Percentiles rank a stretch among this genome's conserved stretches.
These are phyloP conservation scores for Picochlorum sp. DNA, from an alignment of 139 green algal species.

Conservation along the genomic window DNA sequence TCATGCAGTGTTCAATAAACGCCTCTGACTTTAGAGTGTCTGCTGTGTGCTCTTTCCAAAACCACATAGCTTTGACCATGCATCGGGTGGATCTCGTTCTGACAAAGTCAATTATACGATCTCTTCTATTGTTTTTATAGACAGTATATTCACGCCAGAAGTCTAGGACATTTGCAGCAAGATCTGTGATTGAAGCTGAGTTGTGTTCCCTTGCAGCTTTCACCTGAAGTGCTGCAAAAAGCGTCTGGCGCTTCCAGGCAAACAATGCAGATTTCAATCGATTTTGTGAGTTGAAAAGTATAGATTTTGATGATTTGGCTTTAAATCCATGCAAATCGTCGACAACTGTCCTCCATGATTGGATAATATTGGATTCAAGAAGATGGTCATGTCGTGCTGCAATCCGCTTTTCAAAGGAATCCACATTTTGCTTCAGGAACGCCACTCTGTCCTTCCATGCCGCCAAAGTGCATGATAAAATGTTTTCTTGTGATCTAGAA, in stretches of 20 bases:
- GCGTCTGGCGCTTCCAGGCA: no score
- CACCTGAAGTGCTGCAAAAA: no score
- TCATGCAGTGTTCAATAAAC: not conserved
- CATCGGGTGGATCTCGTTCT: not conserved
- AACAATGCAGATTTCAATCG: no score
- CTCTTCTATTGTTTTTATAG: not conserved
- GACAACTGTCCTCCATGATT: not conserved
- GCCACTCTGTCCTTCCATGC: not conserved
- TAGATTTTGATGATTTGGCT: not conserved
- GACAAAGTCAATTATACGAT: not conserved
- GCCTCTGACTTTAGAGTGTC: not conserved
- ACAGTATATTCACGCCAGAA: not conserved
- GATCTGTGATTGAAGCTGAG: no score
- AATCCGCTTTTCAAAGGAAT: not conserved
- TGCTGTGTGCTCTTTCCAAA: not conserved
- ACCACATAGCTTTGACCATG: not conserved
- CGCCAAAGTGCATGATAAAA: not conserved
- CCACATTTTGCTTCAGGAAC: not conserved
- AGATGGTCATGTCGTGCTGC: not conserved
- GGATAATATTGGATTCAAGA: not conserved
- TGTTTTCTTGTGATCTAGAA: not conserved
- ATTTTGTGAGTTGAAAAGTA: not conserved
- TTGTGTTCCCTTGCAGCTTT: no score
- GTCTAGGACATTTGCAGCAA: not conserved
- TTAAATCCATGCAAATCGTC: not conserved